Evolutionary conservation across 805 yeast genomes (phyloP), one percentile per base, ranked within the genome.

Genomic region (Blastobotrys terrestris): DNA sequence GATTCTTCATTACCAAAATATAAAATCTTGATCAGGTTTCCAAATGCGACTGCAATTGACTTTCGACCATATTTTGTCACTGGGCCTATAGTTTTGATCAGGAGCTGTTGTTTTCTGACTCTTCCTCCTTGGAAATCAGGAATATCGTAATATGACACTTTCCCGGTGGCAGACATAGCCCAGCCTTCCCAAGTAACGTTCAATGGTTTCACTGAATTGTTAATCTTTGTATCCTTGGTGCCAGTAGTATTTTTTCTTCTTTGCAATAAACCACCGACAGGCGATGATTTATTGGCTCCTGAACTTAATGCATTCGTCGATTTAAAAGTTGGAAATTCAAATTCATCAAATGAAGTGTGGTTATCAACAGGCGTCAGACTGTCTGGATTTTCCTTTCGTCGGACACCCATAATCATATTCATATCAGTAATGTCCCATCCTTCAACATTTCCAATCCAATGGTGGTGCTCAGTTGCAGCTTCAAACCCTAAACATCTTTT

Each of bases 401-500:
- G 72, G 6, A 82, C 72, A 1, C 96, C 96, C 68, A 87, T 77
- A 11, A 88, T 69, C 73, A 84, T 78, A 64, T 88, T 87, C 62
- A 85, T 76, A 59, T 86, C 95, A 0, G 91, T 85, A 11, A 81
- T 67, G 57, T 85, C 83, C 96, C 96, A 88, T 16, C 83, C 80
- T 61, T 82, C 87, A n/a, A 86, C 81, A 54, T 78, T 70, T 22
- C 76, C 75, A 43, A 81, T 72, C 81, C 87, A 83, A 65, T 81
- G 80, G 53, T 80, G 84, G 49, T 79, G 81, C 62, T 88, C 95
- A 16, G 77, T 73, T 5, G 81, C 88, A 1, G 85, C 79, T 51
- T 83, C 87, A 64, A 89, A 86, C 22, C 96, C 96, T 42, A 85
- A 74, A 69, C 97, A 89, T 72, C 96, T 79, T 40, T 87, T 87